These are phyloP conservation scores for Fusarium sp. DNA, from an alignment of 2,329 filamentous ascomycete genomes.

Conservation along the genomic window DNA sequence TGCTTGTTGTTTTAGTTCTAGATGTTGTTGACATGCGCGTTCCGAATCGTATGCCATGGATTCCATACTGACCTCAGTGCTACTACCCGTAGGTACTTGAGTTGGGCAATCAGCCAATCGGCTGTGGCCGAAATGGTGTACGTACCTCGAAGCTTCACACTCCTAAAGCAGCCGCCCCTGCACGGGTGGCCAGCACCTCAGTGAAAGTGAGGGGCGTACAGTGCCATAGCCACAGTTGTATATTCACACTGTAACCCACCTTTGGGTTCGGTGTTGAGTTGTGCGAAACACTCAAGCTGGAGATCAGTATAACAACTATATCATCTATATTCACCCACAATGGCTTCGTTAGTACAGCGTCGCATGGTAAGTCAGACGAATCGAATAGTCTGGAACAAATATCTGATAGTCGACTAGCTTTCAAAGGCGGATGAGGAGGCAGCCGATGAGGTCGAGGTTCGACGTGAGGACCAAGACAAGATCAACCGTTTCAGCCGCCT, in stretches of 20 bases:
- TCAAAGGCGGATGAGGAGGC: slow-evolving; percentile 91
- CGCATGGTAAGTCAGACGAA: slow-evolving; percentile 64
- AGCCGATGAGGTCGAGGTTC: slow-evolving; percentile 89
- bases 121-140: slow-evolving; percentile 38
- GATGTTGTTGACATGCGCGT: slow-evolving; percentile 46
- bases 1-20: slow-evolving; percentile 27
- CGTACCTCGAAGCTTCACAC: slow-evolving; percentile 32
- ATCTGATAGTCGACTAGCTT: slow-evolving; percentile 68
- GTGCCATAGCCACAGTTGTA: slow-evolving; percentile 10
- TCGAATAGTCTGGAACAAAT: accelerated
- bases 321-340: slow-evolving; percentile 41
- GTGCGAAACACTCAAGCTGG: slow-evolving; percentile 25
- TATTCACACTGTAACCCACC: slow-evolving; percentile 46
- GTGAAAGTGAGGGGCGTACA: slow-evolving; percentile 38
- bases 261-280: slow-evolving; percentile 35
- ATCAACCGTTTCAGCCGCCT: slow-evolving; percentile 98
- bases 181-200: background rate
- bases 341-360: slow-evolving; percentile 65
- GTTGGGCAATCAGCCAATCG: slow-evolving; percentile 40
- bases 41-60: slow-evolving; percentile 12
- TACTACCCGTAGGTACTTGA: background rate
- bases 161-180: background rate
- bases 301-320: slow-evolving; percentile 30
- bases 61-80: slow-evolving; percentile 39
- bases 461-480: slow-evolving; percentile 97